phyloP scores from a whole-genome alignment of 257 asterid genomes.

The Rubia yunnanensis region DNA sequence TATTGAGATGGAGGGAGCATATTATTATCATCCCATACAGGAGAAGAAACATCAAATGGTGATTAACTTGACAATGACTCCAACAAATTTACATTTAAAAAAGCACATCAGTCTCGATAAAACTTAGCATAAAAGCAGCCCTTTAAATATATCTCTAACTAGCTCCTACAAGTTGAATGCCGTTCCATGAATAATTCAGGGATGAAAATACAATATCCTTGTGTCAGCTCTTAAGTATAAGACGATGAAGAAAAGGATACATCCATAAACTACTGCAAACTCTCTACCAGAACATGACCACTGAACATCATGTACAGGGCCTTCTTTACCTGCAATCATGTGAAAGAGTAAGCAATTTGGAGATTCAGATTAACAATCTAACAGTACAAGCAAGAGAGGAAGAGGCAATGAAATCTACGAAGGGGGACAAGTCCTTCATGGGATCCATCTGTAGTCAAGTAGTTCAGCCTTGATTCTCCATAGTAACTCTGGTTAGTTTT shows the following conservation, averaged over 20 bases:
- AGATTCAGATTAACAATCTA: constrained; percentile 11
- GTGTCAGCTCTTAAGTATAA: not conserved
- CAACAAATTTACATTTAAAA: not conserved
- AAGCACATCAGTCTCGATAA: not conserved
- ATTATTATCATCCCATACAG: not conserved
- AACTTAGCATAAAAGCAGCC: not conserved
- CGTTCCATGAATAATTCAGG: not conserved
- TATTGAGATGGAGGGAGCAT: too few relatives aligned
- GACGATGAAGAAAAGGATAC: constrained; percentile 52
- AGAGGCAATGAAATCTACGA: constrained; percentile 33
- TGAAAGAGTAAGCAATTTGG: constrained; percentile 13
- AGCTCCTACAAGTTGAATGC: not conserved
- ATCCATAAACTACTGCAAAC: constrained; percentile 98
- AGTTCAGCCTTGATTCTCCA: constrained; percentile 86
- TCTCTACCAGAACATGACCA: constrained; percentile 89
- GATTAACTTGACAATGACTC: not conserved
- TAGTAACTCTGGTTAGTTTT: constrained; percentile 98
- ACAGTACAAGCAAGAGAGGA: not conserved
- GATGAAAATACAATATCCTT: not conserved
- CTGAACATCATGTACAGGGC: constrained; percentile 96
- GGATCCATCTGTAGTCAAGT: constrained; percentile 89
- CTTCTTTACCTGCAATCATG: constrained; percentile 76
- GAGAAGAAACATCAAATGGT: not conserved
- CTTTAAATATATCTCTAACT: not conserved
- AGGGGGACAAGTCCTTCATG: constrained; percentile 94